Base-by-base conservation (phyloP, 768 basidiomycete genomes). In the Kwoniella sp. region DNA sequence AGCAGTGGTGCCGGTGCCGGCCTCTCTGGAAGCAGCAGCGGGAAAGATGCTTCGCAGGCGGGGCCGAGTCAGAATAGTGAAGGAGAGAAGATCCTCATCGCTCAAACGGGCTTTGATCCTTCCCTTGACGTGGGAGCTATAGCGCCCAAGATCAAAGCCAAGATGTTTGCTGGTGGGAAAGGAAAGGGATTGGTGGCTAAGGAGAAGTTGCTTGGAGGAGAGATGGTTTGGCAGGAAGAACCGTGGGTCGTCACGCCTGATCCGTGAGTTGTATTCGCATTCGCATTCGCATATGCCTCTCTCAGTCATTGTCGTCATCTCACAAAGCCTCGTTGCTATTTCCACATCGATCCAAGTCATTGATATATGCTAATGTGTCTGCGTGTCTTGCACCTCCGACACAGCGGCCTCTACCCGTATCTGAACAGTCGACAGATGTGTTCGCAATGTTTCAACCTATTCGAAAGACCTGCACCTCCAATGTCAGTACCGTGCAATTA, bases 141-240 rank as follows among this genome's bases (percentile, higher is more conserved):
- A 85, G 86, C 86, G 24, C 76, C 77, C 13, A 88, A 87, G 71
- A 83, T 90, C 10, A 82, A 85, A 48, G 88, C 90, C 6, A 84
- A 82, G 72, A 84, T 86, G 79, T 91, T 91, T 71, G 83, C 85
- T 52, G 83, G 83, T 64, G 82, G 82, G 61, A 92, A 88, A 72
- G 92, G 92, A 2, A 93, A 93, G 71, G 92, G 92, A 0, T 82
- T 95, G 36, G 85, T 93, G 0, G 90, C 90, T 1, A 85, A 80
- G 33, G 85, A 86, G 54, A 82, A 83, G 29, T 88, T 94, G 57
- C 80, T 81, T 25, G 85, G 86, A 70, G 90, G 88, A 0, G 90
- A 93, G 65, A 81, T 86, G 3, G 77, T 95, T 19, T 93, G 92
- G 90, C 88, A 86, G 63, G 91, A 94, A 73, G 77, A 80, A 30